Conservation (phyloP, 83 land plant genomes). For the Picea abies region DNA sequence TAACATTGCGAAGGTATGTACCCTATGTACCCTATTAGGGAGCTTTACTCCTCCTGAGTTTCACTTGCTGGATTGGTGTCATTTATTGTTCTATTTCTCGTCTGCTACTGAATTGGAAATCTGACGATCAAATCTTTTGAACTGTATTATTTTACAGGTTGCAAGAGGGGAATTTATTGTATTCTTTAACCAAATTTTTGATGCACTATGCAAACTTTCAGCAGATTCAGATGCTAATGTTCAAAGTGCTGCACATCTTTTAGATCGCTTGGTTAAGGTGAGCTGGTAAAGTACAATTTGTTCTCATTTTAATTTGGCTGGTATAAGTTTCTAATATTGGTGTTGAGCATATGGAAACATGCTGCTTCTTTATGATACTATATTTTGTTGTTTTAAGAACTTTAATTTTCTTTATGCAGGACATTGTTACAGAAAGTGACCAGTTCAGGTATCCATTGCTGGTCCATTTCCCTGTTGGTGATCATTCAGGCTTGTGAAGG, state of each 20-base stretch:
- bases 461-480: background rate
- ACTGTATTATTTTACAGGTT: slow-evolving; percentile 58
- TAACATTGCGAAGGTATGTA: slow-evolving; percentile 95
- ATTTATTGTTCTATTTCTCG: background rate
- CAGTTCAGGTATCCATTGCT: slow-evolving; percentile 82
- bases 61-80: background rate
- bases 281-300: slow-evolving; percentile 6
- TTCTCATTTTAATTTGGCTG: background rate
- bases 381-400: background rate
- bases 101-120: background rate
- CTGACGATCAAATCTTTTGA: slow-evolving; percentile 1
- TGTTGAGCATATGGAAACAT: slow-evolving; percentile 5
- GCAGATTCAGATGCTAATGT: slow-evolving; percentile 98
- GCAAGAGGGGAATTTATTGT: slow-evolving; percentile 95
- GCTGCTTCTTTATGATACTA: background rate
- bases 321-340: background rate
- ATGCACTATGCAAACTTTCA: slow-evolving; percentile 99
- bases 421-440: slow-evolving; percentile 99
- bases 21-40: background rate
- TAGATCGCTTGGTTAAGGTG: slow-evolving; percentile 97
- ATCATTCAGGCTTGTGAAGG: background rate
- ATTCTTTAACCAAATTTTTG: slow-evolving; percentile 97
- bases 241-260: slow-evolving; percentile 99
- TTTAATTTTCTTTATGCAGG: slow-evolving; percentile 53
- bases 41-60: background rate